phyloP scores from a whole-genome alignment of 805 yeast genomes.

The Kregervanrija pseudodelftensis region DNA sequence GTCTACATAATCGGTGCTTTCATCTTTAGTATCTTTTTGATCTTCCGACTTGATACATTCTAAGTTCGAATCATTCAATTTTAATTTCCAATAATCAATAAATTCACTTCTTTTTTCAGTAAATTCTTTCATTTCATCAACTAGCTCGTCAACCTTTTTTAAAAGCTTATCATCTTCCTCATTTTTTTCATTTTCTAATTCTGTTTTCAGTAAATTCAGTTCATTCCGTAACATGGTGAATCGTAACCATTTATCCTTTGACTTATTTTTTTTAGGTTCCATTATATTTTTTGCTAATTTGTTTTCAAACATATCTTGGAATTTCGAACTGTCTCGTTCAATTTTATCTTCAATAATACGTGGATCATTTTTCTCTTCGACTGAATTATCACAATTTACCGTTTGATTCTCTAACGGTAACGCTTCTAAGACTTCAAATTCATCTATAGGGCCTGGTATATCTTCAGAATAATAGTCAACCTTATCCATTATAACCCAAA shows the following conservation, averaged over 20 bases:
- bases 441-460: constrained; percentile 12
- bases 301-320: constrained; percentile 4
- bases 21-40: neutral
- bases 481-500: neutral
- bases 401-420: constrained; percentile 1
- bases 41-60: neutral
- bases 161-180: neutral
- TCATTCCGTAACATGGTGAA: constrained; percentile 9
- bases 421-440: constrained; percentile 18
- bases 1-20: neutral
- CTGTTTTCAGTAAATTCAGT: constrained; percentile 7
- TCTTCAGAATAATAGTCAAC: constrained; percentile 23
- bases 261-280: neutral
- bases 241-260: constrained; percentile 4
- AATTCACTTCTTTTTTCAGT: constrained; percentile 1
- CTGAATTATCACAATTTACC: neutral
- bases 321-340: neutral
- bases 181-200: constrained; percentile 5
- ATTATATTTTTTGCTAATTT: constrained; percentile 1
- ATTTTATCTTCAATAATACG: neutral
- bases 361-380: neutral
- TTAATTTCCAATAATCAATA: constrained; percentile 7
- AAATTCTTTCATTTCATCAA: constrained; percentile 2
- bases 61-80: neutral
- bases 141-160: constrained; percentile 2